Evolutionary conservation across 495 filamentous ascomycete species (phyloP).

Genomic region (Penicillium cinerascens): DNA sequence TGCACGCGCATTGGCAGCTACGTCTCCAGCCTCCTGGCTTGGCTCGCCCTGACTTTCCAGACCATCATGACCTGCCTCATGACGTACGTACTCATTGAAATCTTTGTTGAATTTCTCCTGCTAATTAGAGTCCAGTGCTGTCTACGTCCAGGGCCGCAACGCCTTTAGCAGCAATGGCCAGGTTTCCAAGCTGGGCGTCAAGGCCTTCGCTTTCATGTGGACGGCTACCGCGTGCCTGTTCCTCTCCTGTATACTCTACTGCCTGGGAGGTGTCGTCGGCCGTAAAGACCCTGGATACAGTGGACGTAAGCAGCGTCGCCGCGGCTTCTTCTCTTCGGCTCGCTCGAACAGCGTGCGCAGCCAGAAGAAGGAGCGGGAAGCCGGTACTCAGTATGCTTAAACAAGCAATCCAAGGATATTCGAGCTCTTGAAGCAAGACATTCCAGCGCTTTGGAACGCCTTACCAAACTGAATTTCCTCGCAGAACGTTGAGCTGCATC

Average conservation of each 20-base stretch:
- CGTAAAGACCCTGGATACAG: slow-evolving; percentile 39
- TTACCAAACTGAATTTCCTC: background rate
- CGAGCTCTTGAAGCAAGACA: background rate
- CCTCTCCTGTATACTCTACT: slow-evolving; percentile 70
- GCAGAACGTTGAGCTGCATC: background rate
- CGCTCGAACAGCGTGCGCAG: slow-evolving; percentile 34
- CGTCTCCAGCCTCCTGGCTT: slow-evolving; percentile 52
- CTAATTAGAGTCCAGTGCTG: slow-evolving; percentile 51
- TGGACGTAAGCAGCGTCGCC: slow-evolving; percentile 39
- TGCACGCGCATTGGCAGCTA: slow-evolving; percentile 59
- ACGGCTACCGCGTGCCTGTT: slow-evolving; percentile 66
- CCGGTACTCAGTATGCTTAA: slow-evolving; percentile 17
- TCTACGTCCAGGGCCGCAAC: slow-evolving; percentile 73
- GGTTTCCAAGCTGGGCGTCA: slow-evolving; percentile 59
- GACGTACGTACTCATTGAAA: slow-evolving; percentile 55
- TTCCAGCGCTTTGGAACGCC: background rate
- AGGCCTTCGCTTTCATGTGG: slow-evolving; percentile 87
- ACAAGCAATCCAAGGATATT: background rate
- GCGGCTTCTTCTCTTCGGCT: slow-evolving; percentile 42
- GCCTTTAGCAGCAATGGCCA: slow-evolving; percentile 59
- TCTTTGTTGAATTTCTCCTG: background rate
- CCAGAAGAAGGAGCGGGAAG: slow-evolving; percentile 31
- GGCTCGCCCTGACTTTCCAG: slow-evolving; percentile 60
- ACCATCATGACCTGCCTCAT: slow-evolving; percentile 60
- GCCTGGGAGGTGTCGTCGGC: slow-evolving; percentile 43